A percentile compares a stretch with the other conserved stretches of the same genome.
phyloP scores from a whole-genome alignment of 768 basidiomycete species.

The Russula compacta region DNA sequence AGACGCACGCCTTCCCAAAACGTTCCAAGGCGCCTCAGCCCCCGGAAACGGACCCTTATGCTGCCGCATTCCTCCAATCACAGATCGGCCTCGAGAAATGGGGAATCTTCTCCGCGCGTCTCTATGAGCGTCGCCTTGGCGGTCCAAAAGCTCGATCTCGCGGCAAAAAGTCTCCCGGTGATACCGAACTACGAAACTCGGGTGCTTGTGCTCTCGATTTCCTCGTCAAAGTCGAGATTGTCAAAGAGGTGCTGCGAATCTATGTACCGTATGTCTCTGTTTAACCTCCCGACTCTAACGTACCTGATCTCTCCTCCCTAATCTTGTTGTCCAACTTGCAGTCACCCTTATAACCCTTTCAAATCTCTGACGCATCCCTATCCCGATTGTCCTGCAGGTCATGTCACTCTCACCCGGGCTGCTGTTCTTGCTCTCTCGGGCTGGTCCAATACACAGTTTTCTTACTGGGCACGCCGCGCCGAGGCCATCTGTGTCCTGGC shows the following conservation, averaged over 20 bases:
- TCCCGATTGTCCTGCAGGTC: conserved; percentile 31
- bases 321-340: conserved; percentile 21
- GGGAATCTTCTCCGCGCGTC: conserved; percentile 38
- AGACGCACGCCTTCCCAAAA: conserved; percentile 21
- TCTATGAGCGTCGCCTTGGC: conserved; percentile 38
- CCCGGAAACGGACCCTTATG: conserved; percentile 30
- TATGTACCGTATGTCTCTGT: conserved; percentile 38
- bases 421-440: conserved; percentile 40
- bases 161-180: conserved; percentile 18
- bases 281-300: background rate
- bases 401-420: conserved; percentile 39
- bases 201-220: conserved; percentile 42
- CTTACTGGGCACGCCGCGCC: conserved; percentile 44
- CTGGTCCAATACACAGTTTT: conserved; percentile 47
- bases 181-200: conserved; percentile 24
- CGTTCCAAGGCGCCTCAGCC: conserved; percentile 18
- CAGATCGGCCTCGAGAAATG: conserved; percentile 36
- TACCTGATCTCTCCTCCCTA: background rate
- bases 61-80: conserved; percentile 38
- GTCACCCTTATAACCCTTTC: conserved; percentile 45
- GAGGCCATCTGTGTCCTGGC: conserved; percentile 42
- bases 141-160: conserved; percentile 32
- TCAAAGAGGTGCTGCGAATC: conserved; percentile 39
- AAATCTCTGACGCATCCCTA: conserved; percentile 39
- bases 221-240: conserved; percentile 44